Evolutionary conservation across 1,139 yeast genomes (phyloP).

Genomic region (Suhomyces kunorum): DNA sequence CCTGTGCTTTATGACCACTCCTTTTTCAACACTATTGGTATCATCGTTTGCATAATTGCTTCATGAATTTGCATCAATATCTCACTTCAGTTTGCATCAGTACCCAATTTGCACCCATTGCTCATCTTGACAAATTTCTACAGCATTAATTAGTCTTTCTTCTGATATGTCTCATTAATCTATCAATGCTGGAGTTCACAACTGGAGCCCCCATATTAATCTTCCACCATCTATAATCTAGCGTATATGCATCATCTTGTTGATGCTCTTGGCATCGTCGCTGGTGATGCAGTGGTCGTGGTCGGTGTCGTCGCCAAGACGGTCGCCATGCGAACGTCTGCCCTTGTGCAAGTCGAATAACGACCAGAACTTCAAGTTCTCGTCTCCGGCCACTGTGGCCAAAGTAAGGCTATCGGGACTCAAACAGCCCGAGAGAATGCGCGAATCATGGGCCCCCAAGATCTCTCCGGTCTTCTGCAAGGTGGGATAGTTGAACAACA

Average conservation of each 20-base stretch:
- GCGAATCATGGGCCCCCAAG: constrained; percentile 81
- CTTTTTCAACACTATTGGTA: too few species aligned
- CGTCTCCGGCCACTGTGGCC: constrained; percentile 97
- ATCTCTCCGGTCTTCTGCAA: constrained; percentile 89
- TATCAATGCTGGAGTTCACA: too few species aligned
- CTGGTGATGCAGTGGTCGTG: constrained; percentile 20
- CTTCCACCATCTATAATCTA: constrained; percentile 11
- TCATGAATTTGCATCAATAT: too few species aligned
- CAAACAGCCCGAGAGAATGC: constrained; percentile 79
- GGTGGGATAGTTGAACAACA: constrained; percentile 84
- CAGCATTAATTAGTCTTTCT: too few species aligned
- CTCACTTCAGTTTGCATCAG: too few species aligned
- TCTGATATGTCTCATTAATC: too few species aligned
- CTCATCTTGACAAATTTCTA: too few species aligned
- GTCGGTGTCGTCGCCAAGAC: constrained; percentile 21
- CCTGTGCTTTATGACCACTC: too few species aligned
- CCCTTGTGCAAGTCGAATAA: constrained; percentile 65
- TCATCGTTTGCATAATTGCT: too few species aligned
- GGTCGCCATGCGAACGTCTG: constrained; percentile 25
- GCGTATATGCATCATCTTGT: constrained; percentile 23
- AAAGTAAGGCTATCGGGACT: constrained; percentile 89
- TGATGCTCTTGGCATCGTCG: constrained; percentile 19
- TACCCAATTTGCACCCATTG: too few species aligned
- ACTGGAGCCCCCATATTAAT: too few species aligned
- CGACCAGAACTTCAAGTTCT: constrained; percentile 93